Evolutionary conservation across 345 rosid species (phyloP).

Genomic region (Passiflora organensis): DNA sequence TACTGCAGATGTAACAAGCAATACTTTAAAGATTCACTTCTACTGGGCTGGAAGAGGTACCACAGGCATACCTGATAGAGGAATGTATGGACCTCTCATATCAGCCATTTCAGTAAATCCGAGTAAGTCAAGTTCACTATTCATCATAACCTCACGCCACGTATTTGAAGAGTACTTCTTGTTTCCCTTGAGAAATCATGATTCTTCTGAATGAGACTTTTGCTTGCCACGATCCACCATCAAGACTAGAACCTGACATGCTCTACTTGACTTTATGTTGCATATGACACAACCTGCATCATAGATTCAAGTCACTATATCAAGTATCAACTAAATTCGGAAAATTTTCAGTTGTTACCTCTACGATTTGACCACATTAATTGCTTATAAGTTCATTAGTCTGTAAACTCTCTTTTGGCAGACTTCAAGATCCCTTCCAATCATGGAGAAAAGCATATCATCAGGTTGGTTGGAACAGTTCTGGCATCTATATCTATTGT

Average conservation of each 20-base stretch:
- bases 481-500: constrained; percentile 4
- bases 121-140: constrained; percentile 14
- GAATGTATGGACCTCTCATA: constrained; percentile 23
- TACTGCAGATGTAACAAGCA: constrained; percentile 12
- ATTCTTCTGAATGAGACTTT: too few relatives aligned
- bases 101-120: constrained; percentile 28
- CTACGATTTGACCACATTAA: too few relatives aligned
- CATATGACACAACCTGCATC: too few relatives aligned
- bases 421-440: constrained; percentile 20
- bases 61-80: constrained; percentile 25
- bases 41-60: constrained; percentile 32
- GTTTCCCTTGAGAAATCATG: too few relatives aligned
- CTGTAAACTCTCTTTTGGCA: constrained; percentile 4
- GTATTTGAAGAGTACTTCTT: too few relatives aligned
- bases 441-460: constrained; percentile 3
- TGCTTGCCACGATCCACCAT: too few relatives aligned
- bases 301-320: too few relatives aligned
- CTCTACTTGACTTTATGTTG: too few relatives aligned
- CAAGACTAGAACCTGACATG: too few relatives aligned
- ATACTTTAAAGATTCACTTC: constrained; percentile 21
- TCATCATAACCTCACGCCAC: not conserved
- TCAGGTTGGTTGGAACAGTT: constrained; percentile 15
- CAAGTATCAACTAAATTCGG: too few relatives aligned
- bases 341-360: too few relatives aligned
- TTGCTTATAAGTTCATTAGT: too few relatives aligned